Percentiles rank a stretch among this genome's conserved stretches.
Conservation (phyloP, 2,329 filamentous ascomycete genomes). For the Cyanodermella asteris region DNA sequence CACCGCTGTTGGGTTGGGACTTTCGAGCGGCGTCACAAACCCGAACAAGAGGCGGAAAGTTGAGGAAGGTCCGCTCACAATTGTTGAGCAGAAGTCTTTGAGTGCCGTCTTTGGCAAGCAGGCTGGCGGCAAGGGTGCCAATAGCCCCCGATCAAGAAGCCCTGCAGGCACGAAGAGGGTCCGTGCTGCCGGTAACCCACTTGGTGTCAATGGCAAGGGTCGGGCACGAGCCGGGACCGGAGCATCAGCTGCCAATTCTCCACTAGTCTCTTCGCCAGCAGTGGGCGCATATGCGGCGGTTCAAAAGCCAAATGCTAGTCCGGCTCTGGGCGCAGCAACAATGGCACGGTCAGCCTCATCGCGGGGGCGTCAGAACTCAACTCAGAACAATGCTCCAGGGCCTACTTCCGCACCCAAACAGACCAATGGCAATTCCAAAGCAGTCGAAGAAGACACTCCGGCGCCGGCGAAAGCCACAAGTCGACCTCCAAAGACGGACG, state of each 20-base stretch:
- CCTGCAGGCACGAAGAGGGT: too few relatives aligned
- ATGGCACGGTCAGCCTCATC: constrained; percentile 42
- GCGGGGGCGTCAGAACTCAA: constrained; percentile 55
- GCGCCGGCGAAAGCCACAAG: too few relatives aligned
- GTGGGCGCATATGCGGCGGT: constrained; percentile 37
- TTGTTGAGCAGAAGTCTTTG: too few relatives aligned
- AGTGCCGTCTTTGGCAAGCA: too few relatives aligned
- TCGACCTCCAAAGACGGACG: too few relatives aligned
- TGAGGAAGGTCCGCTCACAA: too few relatives aligned
- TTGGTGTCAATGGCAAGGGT: too few relatives aligned
- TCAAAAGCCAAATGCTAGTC: constrained; percentile 39
- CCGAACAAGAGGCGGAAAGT: constrained; percentile 61
- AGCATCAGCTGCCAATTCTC: constrained; percentile 35
- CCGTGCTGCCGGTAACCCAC: too few relatives aligned
- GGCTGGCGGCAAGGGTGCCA: too few relatives aligned
- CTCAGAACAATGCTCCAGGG: constrained; percentile 32
- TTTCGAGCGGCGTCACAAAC: constrained; percentile 31
- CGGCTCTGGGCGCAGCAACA: too few relatives aligned
- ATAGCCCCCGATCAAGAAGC: too few relatives aligned
- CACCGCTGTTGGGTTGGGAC: constrained; percentile 39
- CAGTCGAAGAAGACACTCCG: constrained; percentile 14
- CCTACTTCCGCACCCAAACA: constrained; percentile 39
- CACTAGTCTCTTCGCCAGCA: constrained; percentile 57
- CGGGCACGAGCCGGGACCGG: constrained; percentile 26
- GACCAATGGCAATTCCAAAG: constrained; percentile 35